These are phyloP conservation scores for Colletotrichum simmondsii DNA, from an alignment of 2,329 filamentous ascomycete species.

Conservation along the genomic window DNA sequence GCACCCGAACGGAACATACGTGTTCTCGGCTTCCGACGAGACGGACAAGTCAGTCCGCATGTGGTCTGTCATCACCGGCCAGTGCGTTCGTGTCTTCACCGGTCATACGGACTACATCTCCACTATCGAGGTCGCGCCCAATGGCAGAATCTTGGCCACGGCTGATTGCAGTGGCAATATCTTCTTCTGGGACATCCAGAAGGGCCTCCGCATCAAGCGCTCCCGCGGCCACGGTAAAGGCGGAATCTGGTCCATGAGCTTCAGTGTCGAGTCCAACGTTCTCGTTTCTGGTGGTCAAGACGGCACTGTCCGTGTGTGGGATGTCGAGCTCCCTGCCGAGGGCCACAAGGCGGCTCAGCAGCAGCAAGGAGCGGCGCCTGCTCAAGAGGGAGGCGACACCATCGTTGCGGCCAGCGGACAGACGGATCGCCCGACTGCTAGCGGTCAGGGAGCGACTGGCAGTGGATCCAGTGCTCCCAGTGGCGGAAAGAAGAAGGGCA, in stretches of 20 bases:
- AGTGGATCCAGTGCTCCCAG: conserved; percentile 41
- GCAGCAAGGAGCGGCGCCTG: conserved; percentile 24
- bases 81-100: conserved; percentile 89
- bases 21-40: conserved; percentile 91
- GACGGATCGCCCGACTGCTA: conserved; percentile 39
- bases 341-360: conserved; percentile 63
- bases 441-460: conserved; percentile 41
- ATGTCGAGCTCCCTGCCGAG: conserved; percentile 79
- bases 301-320: conserved; percentile 93
- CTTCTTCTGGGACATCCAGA: conserved; percentile 92
- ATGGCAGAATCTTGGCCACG: conserved; percentile 90
- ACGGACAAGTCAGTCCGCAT: conserved; percentile 92
- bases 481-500: conserved; percentile 78
- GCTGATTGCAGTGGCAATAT: conserved; percentile 91
- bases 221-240: conserved; percentile 94
- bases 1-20: conserved; percentile 93
- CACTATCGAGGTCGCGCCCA: conserved; percentile 84
- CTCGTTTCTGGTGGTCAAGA: conserved; percentile 92
- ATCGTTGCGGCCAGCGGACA: conserved; percentile 43
- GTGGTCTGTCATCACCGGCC: conserved; percentile 93
- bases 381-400: conserved; percentile 43
- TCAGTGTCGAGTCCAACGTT: conserved; percentile 91
- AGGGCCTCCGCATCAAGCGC: conserved; percentile 86
- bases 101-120: conserved; percentile 92
- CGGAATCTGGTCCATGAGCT: conserved; percentile 92